A percentile compares a stretch with the other conserved stretches of the same genome.
phyloP scores from a whole-genome alignment of 768 basidiomycete genomes.

The Goffeauzyma gilvescens region DNA sequence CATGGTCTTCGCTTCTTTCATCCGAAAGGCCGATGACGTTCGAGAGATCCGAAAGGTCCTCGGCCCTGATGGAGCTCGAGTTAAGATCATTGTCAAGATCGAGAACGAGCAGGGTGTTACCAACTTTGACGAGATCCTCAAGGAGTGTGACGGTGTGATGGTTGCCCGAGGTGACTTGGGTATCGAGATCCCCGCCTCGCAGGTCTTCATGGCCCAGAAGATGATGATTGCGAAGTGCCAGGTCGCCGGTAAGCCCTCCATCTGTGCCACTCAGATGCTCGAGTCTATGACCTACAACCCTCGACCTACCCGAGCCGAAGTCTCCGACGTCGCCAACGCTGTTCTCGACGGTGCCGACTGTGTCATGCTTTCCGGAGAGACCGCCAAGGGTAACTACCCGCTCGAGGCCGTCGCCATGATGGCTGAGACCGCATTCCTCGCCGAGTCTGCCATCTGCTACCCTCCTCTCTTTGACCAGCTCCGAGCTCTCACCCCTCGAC shows the following conservation, averaged over 20 bases:
- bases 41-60: slow-evolving; percentile 79
- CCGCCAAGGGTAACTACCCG: slow-evolving; percentile 92
- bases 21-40: slow-evolving; percentile 86
- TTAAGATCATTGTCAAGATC: slow-evolving; percentile 99
- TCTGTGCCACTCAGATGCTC: slow-evolving; percentile 98
- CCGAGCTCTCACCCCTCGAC: slow-evolving; percentile 54
- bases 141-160: slow-evolving; percentile 95
- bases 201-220: slow-evolving; percentile 98
- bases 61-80: slow-evolving; percentile 80
- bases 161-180: slow-evolving; percentile 98
- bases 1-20: slow-evolving; percentile 99
- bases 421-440: slow-evolving; percentile 96
- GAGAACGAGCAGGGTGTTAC: slow-evolving; percentile 98
- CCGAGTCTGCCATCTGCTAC: slow-evolving; percentile 88
- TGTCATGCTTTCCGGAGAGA: slow-evolving; percentile 99
- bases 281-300: slow-evolving; percentile 99
- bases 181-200: slow-evolving; percentile 98
- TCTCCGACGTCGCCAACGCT: slow-evolving; percentile 98
- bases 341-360: slow-evolving; percentile 97
- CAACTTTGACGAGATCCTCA: slow-evolving; percentile 97
- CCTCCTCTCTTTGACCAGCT: slow-evolving; percentile 84
- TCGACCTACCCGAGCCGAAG: slow-evolving; percentile 91
- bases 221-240: slow-evolving; percentile 99
- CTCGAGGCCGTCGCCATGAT: slow-evolving; percentile 97
- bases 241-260: slow-evolving; percentile 90